These are phyloP conservation scores for Metschnikowia drakensbergensis DNA, from an alignment of 805 yeast species.

Conservation along the genomic window DNA sequence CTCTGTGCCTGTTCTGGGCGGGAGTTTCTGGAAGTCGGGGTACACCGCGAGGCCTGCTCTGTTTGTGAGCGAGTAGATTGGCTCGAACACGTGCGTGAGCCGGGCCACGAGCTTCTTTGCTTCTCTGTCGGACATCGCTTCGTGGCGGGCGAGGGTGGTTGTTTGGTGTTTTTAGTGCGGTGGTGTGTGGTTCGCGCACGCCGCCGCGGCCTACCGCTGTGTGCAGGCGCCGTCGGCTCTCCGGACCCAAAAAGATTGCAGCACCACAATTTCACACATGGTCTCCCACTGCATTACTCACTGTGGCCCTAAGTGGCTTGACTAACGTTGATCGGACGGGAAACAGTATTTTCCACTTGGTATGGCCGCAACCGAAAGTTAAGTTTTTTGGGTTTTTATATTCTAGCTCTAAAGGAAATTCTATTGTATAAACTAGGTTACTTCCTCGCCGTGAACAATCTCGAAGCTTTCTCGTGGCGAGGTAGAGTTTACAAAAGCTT, in stretches of 20 bases:
- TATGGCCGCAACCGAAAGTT: too few species aligned
- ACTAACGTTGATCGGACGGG: too few species aligned
- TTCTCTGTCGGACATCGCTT: constrained; percentile 36
- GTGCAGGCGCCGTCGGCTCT: neutral
- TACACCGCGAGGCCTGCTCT: constrained; percentile 43
- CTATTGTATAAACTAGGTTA: too few species aligned
- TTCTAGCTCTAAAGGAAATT: too few species aligned
- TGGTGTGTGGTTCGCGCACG: neutral
- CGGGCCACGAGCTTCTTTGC: constrained; percentile 34
- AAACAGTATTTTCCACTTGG: too few species aligned
- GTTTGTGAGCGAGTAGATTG: constrained; percentile 40
- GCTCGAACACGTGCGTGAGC: constrained; percentile 33
- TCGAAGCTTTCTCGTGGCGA: too few species aligned
- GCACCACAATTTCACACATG: neutral
- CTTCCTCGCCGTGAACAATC: too few species aligned
- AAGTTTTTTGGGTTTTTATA: too few species aligned
- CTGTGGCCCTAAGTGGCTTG: too few species aligned
- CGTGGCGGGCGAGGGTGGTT: neutral
- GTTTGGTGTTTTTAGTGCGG: neutral
- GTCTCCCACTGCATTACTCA: too few species aligned
- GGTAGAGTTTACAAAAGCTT: too few species aligned
- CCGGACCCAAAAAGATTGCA: neutral
- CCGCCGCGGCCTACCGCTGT: neutral
- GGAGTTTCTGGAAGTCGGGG: constrained; percentile 66
- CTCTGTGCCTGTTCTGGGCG: constrained; percentile 67